A percentile compares a stretch with the other conserved stretches of the same genome.
Conservation (phyloP, 2,329 filamentous ascomycete genomes). For the Fusarium torreyae region DNA sequence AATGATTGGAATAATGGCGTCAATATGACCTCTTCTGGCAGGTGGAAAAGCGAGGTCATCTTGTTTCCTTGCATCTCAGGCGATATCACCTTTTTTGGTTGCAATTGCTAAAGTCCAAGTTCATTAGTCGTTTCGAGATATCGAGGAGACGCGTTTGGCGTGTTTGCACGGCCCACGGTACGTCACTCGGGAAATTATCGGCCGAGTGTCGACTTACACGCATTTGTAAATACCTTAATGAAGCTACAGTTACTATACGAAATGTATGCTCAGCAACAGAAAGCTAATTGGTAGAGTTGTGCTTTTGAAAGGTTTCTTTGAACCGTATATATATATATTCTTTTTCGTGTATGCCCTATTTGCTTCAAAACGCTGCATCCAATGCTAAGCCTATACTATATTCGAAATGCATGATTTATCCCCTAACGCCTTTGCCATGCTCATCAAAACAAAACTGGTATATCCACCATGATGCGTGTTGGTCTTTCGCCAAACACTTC, state of each 20-base stretch:
- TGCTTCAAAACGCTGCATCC: slow-evolving; percentile 20
- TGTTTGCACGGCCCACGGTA: slow-evolving; percentile 39
- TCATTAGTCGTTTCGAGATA: slow-evolving; percentile 15
- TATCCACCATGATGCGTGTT: slow-evolving; percentile 2
- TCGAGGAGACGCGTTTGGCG: slow-evolving; percentile 52
- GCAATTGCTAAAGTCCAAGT: slow-evolving; percentile 22
- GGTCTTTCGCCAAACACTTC: slow-evolving; percentile 35
- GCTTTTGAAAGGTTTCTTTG: neutral
- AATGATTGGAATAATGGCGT: slow-evolving; percentile 64
- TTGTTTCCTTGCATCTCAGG: neutral
- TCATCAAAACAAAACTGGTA: slow-evolving; percentile 48
- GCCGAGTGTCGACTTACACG: slow-evolving; percentile 23
- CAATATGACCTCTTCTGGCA: slow-evolving; percentile 67
- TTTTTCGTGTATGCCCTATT: neutral
- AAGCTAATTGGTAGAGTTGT: neutral
- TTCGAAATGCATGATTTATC: slow-evolving; percentile 20
- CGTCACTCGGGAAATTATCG: slow-evolving; percentile 50
- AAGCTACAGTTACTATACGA: neutral
- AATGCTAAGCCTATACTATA: slow-evolving; percentile 13
- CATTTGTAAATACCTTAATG: neutral
- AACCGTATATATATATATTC: neutral
- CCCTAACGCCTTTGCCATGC: slow-evolving; percentile 47
- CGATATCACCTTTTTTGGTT: neutral
- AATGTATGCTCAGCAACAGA: neutral
- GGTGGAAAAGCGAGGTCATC: slow-evolving; percentile 63